Base-by-base conservation (phyloP, 2,329 filamentous ascomycete genomes). In the Cadophora sp. region DNA sequence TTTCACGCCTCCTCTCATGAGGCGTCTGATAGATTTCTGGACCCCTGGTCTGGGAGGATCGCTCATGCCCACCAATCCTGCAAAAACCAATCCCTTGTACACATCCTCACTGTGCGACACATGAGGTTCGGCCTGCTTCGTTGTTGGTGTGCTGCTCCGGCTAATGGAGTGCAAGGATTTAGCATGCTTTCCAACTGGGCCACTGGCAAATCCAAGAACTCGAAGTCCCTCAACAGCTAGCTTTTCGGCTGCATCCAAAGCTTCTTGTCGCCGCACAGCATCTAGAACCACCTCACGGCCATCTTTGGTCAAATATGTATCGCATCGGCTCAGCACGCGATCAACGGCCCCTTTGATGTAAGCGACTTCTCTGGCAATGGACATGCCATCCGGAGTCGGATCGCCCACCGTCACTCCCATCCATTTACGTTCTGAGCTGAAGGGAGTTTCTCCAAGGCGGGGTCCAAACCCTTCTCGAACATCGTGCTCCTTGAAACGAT, bases 381-480 rank as follows among this genome's bases (percentile, higher is more conserved):
- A 76, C 34, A 65, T 76, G 19, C 70, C 78, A 51, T 77, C 76
- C 7, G 72, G 69, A 24, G 67, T 71, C 31, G 70, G 69, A 70
- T 80, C 81, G 34, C 89, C 89, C 73, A 97, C 92, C 1, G 94
- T 91, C 31, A 97, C 94, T 40, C 97, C 97, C 97, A 99, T 99
- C 95, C 95, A 99, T 80, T 99, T 99, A 67, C 95, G 88, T 78
- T 97, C 94, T 0, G 96, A 99, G 78, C 95, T 98, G 80, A 99
- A 99, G 0, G 96, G 94, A 0, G 93, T 94, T 79, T 99, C 96
- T 53, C 89, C 89, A 37, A 91, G 87, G 60, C 95, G 91, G 37
- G 87, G 86, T n/a, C 94, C 94, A 64, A 97, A 88, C 11, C 92
- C 91, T 58, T 96, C 91, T 69, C 97, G 90, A 56, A 97, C 89